A percentile compares a stretch with the other conserved stretches of the same genome.
phyloP scores from a whole-genome alignment of 208 protist genomes.

The Naegleria lovaniensis region DNA sequence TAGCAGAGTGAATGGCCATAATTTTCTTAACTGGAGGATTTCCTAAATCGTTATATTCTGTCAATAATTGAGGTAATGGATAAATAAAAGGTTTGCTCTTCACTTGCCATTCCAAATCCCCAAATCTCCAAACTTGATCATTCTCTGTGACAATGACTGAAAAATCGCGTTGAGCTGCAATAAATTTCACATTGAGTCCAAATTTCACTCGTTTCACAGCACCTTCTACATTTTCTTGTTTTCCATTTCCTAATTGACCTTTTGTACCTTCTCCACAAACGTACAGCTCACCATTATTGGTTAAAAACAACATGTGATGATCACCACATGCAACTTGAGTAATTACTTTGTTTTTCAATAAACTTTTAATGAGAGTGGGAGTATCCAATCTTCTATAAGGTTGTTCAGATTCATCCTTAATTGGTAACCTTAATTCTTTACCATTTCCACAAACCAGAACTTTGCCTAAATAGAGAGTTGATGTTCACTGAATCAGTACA shows the following conservation, averaged over 20 bases:
- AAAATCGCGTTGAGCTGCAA: neutral
- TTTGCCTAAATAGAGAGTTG: neutral
- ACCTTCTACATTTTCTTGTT: neutral
- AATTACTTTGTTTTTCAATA: neutral
- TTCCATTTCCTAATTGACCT: neutral
- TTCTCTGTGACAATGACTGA: neutral
- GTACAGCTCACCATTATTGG: neutral
- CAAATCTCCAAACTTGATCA: neutral
- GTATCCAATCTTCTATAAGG: neutral
- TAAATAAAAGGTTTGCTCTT: neutral
- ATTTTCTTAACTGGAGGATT: neutral
- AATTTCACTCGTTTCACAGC: neutral
- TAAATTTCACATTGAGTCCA: neutral
- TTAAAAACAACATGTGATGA: neutral
- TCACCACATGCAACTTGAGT: neutral
- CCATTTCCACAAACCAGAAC: neutral
- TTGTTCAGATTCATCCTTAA: neutral
- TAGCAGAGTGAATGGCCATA: neutral
- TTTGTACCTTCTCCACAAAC: neutral
- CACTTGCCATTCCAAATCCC: neutral
- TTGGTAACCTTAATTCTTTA: neutral
- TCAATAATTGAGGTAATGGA: neutral
- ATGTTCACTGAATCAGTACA: no score
- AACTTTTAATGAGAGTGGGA: neutral
- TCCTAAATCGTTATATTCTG: neutral